phyloP scores from a whole-genome alignment of 179 eudicot species.

The Beta macrorhiza region DNA sequence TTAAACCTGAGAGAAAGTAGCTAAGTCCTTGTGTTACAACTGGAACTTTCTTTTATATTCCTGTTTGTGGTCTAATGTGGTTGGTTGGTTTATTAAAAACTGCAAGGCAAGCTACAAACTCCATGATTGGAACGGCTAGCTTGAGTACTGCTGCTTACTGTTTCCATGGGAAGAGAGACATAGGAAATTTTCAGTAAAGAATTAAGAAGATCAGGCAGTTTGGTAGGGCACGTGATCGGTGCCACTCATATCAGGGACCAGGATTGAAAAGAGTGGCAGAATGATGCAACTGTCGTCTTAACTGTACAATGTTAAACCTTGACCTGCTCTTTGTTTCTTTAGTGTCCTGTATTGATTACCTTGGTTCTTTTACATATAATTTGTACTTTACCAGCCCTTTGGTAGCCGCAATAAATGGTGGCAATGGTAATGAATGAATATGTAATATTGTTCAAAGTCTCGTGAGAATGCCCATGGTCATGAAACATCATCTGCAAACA shows the following conservation, averaged over 20 bases:
- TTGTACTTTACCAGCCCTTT: too few species aligned
- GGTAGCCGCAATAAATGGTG: too few species aligned
- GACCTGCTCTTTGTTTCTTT: not conserved
- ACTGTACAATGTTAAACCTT: not conserved
- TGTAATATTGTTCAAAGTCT: too few species aligned
- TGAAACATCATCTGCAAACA: too few species aligned
- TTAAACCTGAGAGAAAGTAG: not conserved
- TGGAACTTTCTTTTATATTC: not conserved
- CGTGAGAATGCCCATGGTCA: too few species aligned
- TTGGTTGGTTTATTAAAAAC: not conserved
- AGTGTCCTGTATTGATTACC: not conserved
- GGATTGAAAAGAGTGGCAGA: not conserved
- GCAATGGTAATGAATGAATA: too few species aligned
- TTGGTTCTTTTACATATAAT: not conserved
- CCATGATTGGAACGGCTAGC: slow-evolving; percentile 5
- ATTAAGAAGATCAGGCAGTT: not conserved
- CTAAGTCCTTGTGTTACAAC: not conserved
- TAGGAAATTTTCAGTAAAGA: not conserved
- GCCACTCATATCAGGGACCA: not conserved
- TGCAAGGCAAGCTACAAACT: not conserved
- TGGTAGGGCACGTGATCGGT: not conserved
- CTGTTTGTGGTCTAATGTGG: not conserved
- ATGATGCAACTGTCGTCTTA: not conserved
- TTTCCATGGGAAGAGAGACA: not conserved
- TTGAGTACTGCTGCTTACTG: not conserved